Evolutionary conservation across 495 filamentous ascomycete species (phyloP).

Genomic region (Talaromyces nanjingensis): DNA sequence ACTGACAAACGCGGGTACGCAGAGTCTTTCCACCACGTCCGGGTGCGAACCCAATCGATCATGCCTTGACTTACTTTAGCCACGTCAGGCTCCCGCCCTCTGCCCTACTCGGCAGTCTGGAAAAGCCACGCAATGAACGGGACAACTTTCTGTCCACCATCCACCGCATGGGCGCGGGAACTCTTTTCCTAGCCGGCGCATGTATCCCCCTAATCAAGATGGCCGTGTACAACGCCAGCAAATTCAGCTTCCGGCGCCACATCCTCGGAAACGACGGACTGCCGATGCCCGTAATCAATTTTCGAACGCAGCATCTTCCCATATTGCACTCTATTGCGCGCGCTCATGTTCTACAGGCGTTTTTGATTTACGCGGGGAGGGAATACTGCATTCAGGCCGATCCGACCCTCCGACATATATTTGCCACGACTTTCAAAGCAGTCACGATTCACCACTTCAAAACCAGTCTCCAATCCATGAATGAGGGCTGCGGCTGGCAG

Average conservation of each 20-base stretch:
- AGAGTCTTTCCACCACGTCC: conserved; percentile 14
- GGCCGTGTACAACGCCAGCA: conserved; percentile 17
- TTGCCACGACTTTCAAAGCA: conserved; percentile 26
- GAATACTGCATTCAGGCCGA: conserved; percentile 12
- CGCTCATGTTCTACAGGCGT: conserved; percentile 23
- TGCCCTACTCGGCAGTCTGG: conserved; percentile 22
- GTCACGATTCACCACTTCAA: conserved; percentile 11
- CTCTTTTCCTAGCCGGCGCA: conserved; percentile 15
- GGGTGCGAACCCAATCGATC: conserved; percentile 25
- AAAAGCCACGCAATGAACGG: conserved; percentile 13
- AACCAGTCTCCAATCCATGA: conserved; percentile 13
- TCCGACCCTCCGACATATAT: conserved; percentile 15
- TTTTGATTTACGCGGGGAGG: conserved; percentile 13
- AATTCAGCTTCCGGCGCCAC: conserved; percentile 19
- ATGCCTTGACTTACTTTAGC: conserved; percentile 28
- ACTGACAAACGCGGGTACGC: neutral
- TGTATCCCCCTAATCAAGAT: conserved; percentile 19
- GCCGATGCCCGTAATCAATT: conserved; percentile 23
- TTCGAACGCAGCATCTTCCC: conserved; percentile 30
- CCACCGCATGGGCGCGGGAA: conserved; percentile 19
- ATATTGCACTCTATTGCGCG: conserved; percentile 28
- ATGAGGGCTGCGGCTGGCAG: conserved; percentile 18
- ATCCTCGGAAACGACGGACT: conserved; percentile 12
- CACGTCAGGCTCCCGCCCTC: conserved; percentile 22
- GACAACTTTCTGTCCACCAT: conserved; percentile 22